Conservation (phyloP, 2,329 filamentous ascomycete species). For the Emergomyces africanus region DNA sequence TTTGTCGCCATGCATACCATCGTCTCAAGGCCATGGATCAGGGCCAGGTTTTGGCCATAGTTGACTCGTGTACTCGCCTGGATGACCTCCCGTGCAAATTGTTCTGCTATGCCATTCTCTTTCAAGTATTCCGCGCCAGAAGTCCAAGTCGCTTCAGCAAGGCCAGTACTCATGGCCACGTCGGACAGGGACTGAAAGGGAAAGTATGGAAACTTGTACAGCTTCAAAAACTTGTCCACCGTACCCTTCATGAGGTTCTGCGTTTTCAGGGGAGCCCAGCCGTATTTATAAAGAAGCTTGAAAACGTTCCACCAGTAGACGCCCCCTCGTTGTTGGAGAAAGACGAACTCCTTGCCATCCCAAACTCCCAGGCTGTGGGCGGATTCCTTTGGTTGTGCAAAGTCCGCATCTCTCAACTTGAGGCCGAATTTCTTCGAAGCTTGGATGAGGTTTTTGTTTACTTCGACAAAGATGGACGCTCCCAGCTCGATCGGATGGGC, state of each 20-base stretch:
- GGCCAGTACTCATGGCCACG: slow-evolving; percentile 52
- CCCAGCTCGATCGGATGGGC: slow-evolving; percentile 67
- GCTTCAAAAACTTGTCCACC: slow-evolving; percentile 58
- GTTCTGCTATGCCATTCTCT: slow-evolving; percentile 51
- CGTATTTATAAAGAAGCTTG: slow-evolving; percentile 77
- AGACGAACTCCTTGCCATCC: slow-evolving; percentile 67
- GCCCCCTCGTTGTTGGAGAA: slow-evolving; percentile 45
- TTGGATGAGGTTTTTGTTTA: slow-evolving; percentile 70
- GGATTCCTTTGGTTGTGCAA: slow-evolving; percentile 35
- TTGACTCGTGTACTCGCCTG: slow-evolving; percentile 89
- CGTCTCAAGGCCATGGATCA: slow-evolving; percentile 78
- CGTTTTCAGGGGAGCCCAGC: slow-evolving; percentile 60
- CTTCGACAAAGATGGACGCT: slow-evolving; percentile 78
- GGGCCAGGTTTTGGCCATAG: slow-evolving; percentile 77
- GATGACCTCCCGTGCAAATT: slow-evolving; percentile 68
- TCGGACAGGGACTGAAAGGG: slow-evolving; percentile 68
- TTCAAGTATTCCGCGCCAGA: slow-evolving; percentile 64
- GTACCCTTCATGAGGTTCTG: slow-evolving; percentile 58
- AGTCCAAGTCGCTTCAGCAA: slow-evolving; percentile 52
- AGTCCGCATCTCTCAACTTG: slow-evolving; percentile 35
- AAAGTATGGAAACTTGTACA: slow-evolving; percentile 74
- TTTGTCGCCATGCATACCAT: slow-evolving; percentile 89
- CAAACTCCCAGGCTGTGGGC: slow-evolving; percentile 59
- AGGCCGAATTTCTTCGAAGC: slow-evolving; percentile 63
- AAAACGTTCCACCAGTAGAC: slow-evolving; percentile 67